Conservation (phyloP, 2,329 filamentous ascomycete genomes). For the Rutstroemia sp. region DNA sequence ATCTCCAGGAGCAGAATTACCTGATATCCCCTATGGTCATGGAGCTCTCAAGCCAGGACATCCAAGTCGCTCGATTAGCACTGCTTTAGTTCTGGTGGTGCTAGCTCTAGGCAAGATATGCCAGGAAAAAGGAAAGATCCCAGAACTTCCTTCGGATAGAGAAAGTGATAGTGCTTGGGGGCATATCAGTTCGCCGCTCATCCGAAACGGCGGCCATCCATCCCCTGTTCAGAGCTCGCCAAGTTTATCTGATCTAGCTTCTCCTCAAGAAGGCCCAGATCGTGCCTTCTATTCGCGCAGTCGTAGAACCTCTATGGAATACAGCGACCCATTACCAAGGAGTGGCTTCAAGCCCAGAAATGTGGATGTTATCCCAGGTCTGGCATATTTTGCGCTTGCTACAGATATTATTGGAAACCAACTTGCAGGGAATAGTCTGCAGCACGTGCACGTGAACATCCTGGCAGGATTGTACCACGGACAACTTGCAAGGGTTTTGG, state of each 20-base stretch:
- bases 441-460: slow-evolving; percentile 77
- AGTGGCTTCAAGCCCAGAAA: slow-evolving; percentile 42
- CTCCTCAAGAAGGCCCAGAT: slow-evolving; percentile 41
- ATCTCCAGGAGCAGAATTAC: slow-evolving; percentile 20
- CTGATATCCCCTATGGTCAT: slow-evolving; percentile 20
- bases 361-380: slow-evolving; percentile 77
- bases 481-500: slow-evolving; percentile 77
- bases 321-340: slow-evolving; percentile 13
- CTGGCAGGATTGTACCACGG: slow-evolving; percentile 84
- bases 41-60: slow-evolving; percentile 36
- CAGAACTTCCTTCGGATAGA: slow-evolving; percentile 45
- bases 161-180: slow-evolving; percentile 15
- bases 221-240: slow-evolving; percentile 51
- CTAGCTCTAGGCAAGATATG: slow-evolving; percentile 85
- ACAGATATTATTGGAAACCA: slow-evolving; percentile 81
- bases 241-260: slow-evolving; percentile 39
- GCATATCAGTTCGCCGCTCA: slow-evolving; percentile 18
- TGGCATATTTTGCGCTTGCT: slow-evolving; percentile 84
- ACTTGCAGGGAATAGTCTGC: slow-evolving; percentile 70
- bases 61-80: slow-evolving; percentile 63
- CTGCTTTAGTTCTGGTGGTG: slow-evolving; percentile 74
- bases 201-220: slow-evolving; percentile 45
- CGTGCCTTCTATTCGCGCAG: slow-evolving; percentile 29
- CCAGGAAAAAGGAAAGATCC: slow-evolving; percentile 44
- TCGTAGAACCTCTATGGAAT: slow-evolving; percentile 45